Evolutionary conservation across 331 rosid species (phyloP).

Genomic region (Quercus phellos): DNA sequence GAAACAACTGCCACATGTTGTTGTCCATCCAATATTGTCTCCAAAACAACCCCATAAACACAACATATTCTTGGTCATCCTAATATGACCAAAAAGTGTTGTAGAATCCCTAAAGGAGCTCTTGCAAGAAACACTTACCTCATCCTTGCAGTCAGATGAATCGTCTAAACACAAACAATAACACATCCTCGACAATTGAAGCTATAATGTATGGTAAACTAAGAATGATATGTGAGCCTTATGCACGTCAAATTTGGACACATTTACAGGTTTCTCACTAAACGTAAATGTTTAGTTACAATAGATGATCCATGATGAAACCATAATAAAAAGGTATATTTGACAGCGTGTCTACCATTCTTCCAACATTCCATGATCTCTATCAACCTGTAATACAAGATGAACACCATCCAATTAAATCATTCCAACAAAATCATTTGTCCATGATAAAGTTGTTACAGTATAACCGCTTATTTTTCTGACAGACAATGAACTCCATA

Average conservation of each 20-base stretch:
- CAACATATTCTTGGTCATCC: not conserved
- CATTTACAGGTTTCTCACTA: not conserved
- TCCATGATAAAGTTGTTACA: not conserved
- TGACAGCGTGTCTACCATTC: not conserved
- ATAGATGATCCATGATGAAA: not conserved
- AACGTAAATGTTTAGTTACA: not conserved
- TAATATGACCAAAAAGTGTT: not conserved
- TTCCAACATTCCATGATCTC: not conserved
- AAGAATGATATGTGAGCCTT: not conserved
- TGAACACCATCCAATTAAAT: not conserved
- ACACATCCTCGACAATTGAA: not conserved
- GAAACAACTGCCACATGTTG: not conserved
- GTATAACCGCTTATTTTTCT: not conserved
- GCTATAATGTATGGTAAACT: not conserved
- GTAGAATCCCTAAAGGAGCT: not conserved
- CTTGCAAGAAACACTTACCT: not conserved
- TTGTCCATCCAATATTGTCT: not conserved
- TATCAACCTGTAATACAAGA: not conserved
- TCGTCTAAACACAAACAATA: not conserved
- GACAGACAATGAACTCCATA: not conserved
- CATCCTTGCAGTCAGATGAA: not conserved
- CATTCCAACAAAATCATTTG: not conserved
- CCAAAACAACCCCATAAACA: not conserved
- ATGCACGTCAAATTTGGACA: not conserved
- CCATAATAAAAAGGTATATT: not conserved